Conservation (phyloP, 2,329 filamentous ascomycete genomes). For the Botrytis porri region DNA sequence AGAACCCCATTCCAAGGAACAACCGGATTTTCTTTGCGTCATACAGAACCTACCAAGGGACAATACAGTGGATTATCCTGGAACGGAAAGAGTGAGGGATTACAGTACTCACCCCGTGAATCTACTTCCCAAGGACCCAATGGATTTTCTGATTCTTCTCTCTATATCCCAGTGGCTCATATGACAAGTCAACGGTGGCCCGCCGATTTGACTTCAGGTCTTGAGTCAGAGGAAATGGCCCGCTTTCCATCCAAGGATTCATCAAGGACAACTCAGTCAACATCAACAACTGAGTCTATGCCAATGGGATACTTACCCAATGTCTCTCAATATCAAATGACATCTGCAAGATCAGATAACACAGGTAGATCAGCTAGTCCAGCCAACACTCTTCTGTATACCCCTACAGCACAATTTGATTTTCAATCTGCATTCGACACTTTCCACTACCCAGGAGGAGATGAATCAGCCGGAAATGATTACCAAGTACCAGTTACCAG, state of each 20-base stretch:
- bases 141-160: constrained; percentile 35
- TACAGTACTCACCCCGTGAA: constrained; percentile 38
- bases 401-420: constrained; percentile 35
- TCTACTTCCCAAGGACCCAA: constrained; percentile 30
- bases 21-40: constrained; percentile 36
- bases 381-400: constrained; percentile 32
- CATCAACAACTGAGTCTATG: constrained; percentile 32
- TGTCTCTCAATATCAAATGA: constrained; percentile 36
- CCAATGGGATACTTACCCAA: constrained; percentile 32
- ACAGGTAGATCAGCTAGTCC: constrained; percentile 37
- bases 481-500: constrained; percentile 31
- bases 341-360: constrained; percentile 36
- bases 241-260: constrained; percentile 36
- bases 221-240: constrained; percentile 34
- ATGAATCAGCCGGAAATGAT: constrained; percentile 31
- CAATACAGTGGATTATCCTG: constrained; percentile 36
- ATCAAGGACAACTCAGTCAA: constrained; percentile 30
- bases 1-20: constrained; percentile 31
- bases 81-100: constrained; percentile 35
- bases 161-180: constrained; percentile 28
- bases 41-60: constrained; percentile 38
- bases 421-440: constrained; percentile 31
- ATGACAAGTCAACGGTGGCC: constrained; percentile 33
- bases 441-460: constrained; percentile 32
- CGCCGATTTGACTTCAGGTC: constrained; percentile 28